A percentile compares a stretch with the other conserved stretches of the same genome.
Evolutionary conservation across 2,329 filamentous ascomycete genomes (phyloP).

Genomic region (Colletotrichum eleusines): DNA sequence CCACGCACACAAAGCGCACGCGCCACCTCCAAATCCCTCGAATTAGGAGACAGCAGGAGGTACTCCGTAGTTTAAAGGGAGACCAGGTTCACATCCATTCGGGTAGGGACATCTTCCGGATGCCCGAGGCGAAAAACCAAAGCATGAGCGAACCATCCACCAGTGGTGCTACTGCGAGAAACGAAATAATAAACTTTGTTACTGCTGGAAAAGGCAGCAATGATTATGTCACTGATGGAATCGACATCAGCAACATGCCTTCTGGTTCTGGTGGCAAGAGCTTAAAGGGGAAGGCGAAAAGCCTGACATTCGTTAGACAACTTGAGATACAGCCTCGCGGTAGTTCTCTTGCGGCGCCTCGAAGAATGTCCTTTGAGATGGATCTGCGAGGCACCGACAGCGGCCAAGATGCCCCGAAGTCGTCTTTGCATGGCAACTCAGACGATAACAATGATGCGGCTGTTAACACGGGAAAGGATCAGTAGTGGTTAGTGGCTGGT

Average conservation of each 20-base stretch:
- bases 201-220: not conserved
- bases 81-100: not conserved
- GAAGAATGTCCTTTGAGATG: not conserved
- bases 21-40: not conserved
- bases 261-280: not conserved
- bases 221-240: not conserved
- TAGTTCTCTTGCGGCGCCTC: not conserved
- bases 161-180: not conserved
- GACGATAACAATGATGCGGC: not conserved
- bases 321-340: not conserved
- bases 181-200: not conserved
- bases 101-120: not conserved
- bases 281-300: conserved; percentile 11
- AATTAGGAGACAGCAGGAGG: not conserved
- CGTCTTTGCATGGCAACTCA: not conserved
- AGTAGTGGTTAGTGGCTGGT: not conserved
- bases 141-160: not conserved
- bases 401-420: not conserved
- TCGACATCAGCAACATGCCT: not conserved
- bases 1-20: not conserved
- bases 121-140: not conserved
- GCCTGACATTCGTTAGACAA: conserved; percentile 5
- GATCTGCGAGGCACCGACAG: not conserved
- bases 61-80: not conserved
- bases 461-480: not conserved